Conservation (phyloP, 2,329 filamentous ascomycete species). For the Alternaria brassicicola region DNA sequence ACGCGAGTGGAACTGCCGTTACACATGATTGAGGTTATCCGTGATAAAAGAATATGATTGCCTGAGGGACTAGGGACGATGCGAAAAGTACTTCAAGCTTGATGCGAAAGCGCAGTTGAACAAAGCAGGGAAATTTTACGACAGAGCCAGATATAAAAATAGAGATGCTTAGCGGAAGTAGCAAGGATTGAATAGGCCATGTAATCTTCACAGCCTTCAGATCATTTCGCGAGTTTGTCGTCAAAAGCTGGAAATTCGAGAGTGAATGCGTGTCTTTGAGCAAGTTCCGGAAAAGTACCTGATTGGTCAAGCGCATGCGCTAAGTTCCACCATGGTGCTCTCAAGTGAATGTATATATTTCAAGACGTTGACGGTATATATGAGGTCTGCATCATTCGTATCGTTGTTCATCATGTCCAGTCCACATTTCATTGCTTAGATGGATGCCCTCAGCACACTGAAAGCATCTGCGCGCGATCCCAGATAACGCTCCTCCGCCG, state of each 20-base stretch:
- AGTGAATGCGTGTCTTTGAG: conserved; percentile 44
- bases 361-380: background rate
- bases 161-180: too few species aligned
- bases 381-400: background rate
- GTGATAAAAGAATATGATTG: background rate
- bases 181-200: background rate
- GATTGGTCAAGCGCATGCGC: conserved; percentile 28
- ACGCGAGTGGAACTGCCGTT: conserved; percentile 37
- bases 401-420: background rate
- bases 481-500: conserved; percentile 66
- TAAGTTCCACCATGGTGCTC: conserved; percentile 32
- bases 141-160: background rate
- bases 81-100: background rate
- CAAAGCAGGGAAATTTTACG: background rate
- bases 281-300: conserved; percentile 45
- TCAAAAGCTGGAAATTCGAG: conserved; percentile 21
- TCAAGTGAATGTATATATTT: background rate
- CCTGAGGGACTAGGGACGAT: background rate
- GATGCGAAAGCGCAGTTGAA: background rate
- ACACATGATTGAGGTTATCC: conserved; percentile 27
- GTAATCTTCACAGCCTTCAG: background rate
- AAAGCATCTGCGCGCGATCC: conserved; percentile 52
- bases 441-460: conserved; percentile 47
- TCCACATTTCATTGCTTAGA: conserved; percentile 13
- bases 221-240: background rate